Evolutionary conservation across 2,329 filamentous ascomycete species (phyloP), one percentile per base, ranked within the genome.

Genomic region (Stenocarpella maydis): DNA sequence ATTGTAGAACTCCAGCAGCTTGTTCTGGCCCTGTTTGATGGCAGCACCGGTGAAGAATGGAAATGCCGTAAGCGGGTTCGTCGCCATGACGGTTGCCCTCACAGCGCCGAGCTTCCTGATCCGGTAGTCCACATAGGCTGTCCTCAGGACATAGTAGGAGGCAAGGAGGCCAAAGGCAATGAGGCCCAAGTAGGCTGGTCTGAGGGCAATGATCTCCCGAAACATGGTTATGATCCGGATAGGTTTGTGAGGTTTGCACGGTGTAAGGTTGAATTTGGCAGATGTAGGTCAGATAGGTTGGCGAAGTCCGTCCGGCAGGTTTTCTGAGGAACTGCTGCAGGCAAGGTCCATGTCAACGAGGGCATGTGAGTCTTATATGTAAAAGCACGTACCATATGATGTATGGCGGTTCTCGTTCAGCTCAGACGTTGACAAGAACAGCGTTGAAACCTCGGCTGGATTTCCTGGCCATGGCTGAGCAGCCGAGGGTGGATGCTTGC

Each of bases 41-140:
- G 73, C 78, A 37, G 76, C 73, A 8, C 67, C 39, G 19, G 74
- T 31, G 72, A 80, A 76, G 74, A 77, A 78, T 3, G 67, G 55
- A 12, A 73, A 19, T 79, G 80, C 78, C 3, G 74, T 76, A 21
- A 81, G 58, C 17, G 79, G 76, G 64, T 80, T 80, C n/a, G 72
- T 74, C 49, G 78, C 77, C 8, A 81, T 58, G 2, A 76, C 53
- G 4, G 78, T 75, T 5, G 79, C 78, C 21, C 78, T 74, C 28
- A 77, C 75, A 47, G 78, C 79, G 6, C 80, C 79, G 52, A 74
- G 71, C 34, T 73, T 76, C 26, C 74, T 74, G 49, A 82, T 79
- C 24, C 71, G 73, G 71, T 66, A 72, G 68, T 74, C 77, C 50
- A 74, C 76, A 19, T 73, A 52, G 52, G 68, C 71, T 47, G 74